Evolutionary conservation across 75 land plant species (phyloP).

Genomic region (Chamaecyparis obtusa): DNA sequence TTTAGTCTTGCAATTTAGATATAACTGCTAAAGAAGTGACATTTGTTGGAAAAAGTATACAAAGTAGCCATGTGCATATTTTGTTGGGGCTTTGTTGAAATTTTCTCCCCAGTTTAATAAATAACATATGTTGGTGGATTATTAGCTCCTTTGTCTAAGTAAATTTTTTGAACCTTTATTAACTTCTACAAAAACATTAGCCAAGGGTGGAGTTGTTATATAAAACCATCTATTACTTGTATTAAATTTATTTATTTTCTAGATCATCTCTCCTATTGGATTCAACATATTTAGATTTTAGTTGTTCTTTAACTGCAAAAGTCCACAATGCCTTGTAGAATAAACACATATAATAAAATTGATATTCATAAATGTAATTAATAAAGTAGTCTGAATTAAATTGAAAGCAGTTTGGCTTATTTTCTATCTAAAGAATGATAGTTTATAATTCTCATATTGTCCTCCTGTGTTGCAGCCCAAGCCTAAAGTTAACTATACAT

Average conservation of each 20-base stretch:
- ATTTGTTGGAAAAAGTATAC: no score
- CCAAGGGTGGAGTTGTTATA: not conserved
- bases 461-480: slow-evolving; percentile 63
- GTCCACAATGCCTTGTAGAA: not conserved
- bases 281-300: not conserved
- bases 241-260: not conserved
- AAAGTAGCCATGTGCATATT: not conserved
- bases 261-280: not conserved
- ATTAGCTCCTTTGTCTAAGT: not conserved
- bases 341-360: not conserved
- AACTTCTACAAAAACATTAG: not conserved
- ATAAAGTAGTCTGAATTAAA: not conserved
- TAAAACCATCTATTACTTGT: not conserved
- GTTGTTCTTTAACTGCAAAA: not conserved
- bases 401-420: not conserved
- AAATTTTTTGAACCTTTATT: not conserved
- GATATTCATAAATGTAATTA: not conserved
- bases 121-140: not conserved
- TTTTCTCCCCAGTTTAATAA: not conserved
- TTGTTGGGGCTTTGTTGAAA: not conserved
- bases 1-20: not conserved
- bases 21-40: no score
- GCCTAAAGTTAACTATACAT: slow-evolving; percentile 74
- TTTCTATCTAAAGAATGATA: not conserved
- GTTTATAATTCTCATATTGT: not conserved